These are phyloP conservation scores for Primulina huaijiensis DNA, from an alignment of 257 asterid genomes.

Conservation along the genomic window DNA sequence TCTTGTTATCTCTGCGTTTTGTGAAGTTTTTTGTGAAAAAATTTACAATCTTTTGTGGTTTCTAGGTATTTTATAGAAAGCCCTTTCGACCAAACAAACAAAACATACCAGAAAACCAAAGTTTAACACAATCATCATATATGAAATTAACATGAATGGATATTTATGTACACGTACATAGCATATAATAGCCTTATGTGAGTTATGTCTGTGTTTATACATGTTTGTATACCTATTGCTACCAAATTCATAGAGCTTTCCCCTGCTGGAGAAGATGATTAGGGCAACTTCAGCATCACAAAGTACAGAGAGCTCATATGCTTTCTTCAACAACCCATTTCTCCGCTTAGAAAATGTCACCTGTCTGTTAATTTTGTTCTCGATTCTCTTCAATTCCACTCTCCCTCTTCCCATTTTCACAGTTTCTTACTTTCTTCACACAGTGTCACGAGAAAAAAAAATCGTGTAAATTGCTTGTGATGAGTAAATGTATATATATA, in stretches of 20 bases:
- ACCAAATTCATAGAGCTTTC: slow-evolving; percentile 89
- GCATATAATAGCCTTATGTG: neutral
- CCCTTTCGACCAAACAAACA: slow-evolving; percentile 21
- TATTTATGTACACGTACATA: neutral
- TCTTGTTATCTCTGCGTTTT: neutral
- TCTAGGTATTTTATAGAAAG: slow-evolving; percentile 8
- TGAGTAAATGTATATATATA: slow-evolving; percentile 9
- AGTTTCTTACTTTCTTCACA: neutral
- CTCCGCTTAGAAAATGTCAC: slow-evolving; percentile 93
- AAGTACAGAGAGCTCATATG: slow-evolving; percentile 88
- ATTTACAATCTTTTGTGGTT: neutral
- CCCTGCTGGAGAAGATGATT: slow-evolving; percentile 89
- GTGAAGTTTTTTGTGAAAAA: slow-evolving; percentile 1
- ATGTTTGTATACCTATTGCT: slow-evolving; percentile 48
- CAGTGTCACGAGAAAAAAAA: neutral
- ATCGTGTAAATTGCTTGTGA: slow-evolving; percentile 3
- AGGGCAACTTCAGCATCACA: slow-evolving; percentile 99
- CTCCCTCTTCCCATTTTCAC: slow-evolving; percentile 85
- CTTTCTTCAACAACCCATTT: slow-evolving; percentile 92
- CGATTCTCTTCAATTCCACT: slow-evolving; percentile 91
- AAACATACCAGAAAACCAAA: slow-evolving; percentile 11
- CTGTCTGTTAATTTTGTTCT: slow-evolving; percentile 93
- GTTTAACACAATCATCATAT: slow-evolving; percentile 7
- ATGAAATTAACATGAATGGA: neutral
- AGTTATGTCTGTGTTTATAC: neutral